Evolutionary conservation across 805 yeast genomes (phyloP).

Genomic region (Hanseniaspora guilliermondii): DNA sequence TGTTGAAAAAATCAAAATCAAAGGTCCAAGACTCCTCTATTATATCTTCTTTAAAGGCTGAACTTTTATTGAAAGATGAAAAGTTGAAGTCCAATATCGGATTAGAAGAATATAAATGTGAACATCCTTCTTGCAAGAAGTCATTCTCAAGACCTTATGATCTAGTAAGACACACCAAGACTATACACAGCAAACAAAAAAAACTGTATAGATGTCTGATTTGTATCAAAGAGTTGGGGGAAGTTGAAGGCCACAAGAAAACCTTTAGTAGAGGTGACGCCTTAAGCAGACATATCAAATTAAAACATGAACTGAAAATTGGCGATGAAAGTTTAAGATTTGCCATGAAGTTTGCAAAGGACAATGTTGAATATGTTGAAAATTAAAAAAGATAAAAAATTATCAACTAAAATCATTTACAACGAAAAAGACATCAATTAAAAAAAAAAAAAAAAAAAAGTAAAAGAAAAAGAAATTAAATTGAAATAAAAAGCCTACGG

Average conservation of each 20-base stretch:
- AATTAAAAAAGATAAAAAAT: too few species aligned
- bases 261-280: conserved; percentile 93
- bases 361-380: conserved; percentile 51
- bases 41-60: conserved; percentile 1
- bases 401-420: too few species aligned
- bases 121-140: conserved; percentile 20
- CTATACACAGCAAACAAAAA: conserved; percentile 82
- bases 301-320: conserved; percentile 58
- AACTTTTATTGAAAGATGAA: conserved; percentile 4
- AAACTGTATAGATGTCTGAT: conserved; percentile 75
- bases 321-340: conserved; percentile 54
- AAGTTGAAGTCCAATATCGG: background rate
- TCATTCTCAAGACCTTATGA: conserved; percentile 85
- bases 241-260: conserved; percentile 38
- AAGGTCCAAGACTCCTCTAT: background rate
- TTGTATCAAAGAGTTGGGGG: conserved; percentile 43
- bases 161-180: conserved; percentile 87
- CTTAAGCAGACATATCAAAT: conserved; percentile 80
- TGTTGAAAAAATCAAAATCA: background rate
- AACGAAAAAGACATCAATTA: background rate
- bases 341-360: conserved; percentile 63
- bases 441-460: background rate
- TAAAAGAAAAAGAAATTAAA: background rate
- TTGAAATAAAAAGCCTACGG: background rate
- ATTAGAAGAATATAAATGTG: conserved; percentile 11